Percentiles rank a stretch among this genome's conserved stretches.
Evolutionary conservation across 1,284 basidiomycete species (phyloP).

Genomic region (Tylopilus orsonianus): DNA sequence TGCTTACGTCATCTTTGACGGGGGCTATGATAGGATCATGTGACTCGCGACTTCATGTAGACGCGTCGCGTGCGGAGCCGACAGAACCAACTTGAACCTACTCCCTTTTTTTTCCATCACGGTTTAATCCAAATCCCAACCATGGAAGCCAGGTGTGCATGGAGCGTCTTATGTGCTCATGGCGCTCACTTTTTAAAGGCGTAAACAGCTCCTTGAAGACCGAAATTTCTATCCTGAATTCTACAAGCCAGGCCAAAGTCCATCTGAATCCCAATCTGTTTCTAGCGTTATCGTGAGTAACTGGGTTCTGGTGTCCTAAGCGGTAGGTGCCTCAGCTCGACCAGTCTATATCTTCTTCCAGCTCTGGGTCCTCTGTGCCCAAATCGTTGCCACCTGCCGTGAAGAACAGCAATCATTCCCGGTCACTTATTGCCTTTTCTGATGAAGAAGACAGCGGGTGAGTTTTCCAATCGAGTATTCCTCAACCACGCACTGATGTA

Average conservation of each 20-base stretch:
- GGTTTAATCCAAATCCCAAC: not conserved
- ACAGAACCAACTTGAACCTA: not conserved
- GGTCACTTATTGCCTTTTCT: conserved; percentile 28
- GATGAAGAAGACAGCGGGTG: conserved; percentile 27
- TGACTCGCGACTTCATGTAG: conserved; percentile 9
- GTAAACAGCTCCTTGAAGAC: conserved; percentile 27
- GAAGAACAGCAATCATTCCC: conserved; percentile 8
- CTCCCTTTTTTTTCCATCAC: conserved; percentile 7
- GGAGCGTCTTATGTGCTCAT: fast-evolving
- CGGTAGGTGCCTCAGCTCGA: not conserved
- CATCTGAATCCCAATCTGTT: conserved; percentile 1
- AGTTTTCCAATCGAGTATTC: not conserved
- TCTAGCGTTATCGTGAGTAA: conserved; percentile 25
- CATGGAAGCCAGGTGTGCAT: conserved; percentile 28
- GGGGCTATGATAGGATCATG: no score
- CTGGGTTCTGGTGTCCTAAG: not conserved
- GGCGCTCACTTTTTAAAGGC: conserved; percentile 17
- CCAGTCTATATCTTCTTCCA: conserved; percentile 29
- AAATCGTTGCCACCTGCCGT: conserved; percentile 14
- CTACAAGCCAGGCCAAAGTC: conserved; percentile 23
- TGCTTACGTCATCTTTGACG: no score
- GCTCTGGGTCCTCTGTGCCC: conserved; percentile 22
- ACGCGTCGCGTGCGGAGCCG: conserved; percentile 28
- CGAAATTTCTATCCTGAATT: conserved; percentile 34
- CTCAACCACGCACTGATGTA: conserved; percentile 1